Evolutionary conservation across 805 yeast species (phyloP).

Genomic region (Clavispora fructus): DNA sequence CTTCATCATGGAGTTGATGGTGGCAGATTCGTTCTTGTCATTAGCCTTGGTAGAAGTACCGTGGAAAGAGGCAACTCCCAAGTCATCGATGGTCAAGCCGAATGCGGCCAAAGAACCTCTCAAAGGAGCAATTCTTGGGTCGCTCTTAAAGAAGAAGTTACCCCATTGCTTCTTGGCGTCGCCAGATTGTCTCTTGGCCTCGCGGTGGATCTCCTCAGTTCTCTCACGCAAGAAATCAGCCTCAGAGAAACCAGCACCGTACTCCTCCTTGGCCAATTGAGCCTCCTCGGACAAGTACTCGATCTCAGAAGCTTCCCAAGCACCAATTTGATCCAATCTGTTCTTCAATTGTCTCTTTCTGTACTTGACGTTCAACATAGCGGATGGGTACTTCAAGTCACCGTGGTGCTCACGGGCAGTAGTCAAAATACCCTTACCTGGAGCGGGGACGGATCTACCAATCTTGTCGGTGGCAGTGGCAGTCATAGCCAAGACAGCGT

Average conservation of each 20-base stretch:
- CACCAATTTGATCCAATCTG: conserved; percentile 70
- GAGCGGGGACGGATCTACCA: conserved; percentile 99
- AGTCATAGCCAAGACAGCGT: conserved; percentile 89
- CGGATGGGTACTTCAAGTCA: conserved; percentile 69
- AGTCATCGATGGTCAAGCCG: conserved; percentile 89
- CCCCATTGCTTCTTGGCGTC: conserved; percentile 94
- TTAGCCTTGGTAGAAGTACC: conserved; percentile 99
- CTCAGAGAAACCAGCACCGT: conserved; percentile 42
- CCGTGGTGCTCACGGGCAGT: conserved; percentile 94
- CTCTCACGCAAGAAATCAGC: conserved; percentile 67
- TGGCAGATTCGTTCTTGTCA: conserved; percentile 95
- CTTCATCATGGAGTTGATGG: conserved; percentile 86
- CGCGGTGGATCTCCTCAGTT: conserved; percentile 79
- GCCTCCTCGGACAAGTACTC: conserved; percentile 69
- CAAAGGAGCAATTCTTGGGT: conserved; percentile 92
- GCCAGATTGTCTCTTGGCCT: conserved; percentile 76
- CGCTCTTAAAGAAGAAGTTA: conserved; percentile 85
- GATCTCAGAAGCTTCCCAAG: conserved; percentile 82
- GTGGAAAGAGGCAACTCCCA: conserved; percentile 97
- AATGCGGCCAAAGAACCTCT: conserved; percentile 96
- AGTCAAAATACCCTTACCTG: conserved; percentile 98
- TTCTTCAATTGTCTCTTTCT: conserved; percentile 84
- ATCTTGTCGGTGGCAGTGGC: conserved; percentile 98
- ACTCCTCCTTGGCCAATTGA: conserved; percentile 46
- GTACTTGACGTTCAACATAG: conserved; percentile 84